These are phyloP conservation scores for Mucuna pruriens DNA, from an alignment of 306 rosid genomes.

Conservation along the genomic window DNA sequence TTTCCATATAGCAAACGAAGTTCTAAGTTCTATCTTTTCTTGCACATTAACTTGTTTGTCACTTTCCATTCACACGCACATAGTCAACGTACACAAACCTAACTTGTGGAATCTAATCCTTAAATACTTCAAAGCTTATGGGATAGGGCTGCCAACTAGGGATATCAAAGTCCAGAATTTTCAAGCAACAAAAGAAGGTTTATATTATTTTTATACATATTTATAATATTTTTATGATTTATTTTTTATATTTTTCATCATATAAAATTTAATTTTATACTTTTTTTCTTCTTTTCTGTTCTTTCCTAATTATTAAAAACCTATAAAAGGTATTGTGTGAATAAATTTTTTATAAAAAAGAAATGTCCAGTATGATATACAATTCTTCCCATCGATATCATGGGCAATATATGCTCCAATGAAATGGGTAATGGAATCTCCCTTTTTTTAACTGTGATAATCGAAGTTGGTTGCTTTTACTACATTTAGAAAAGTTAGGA, in stretches of 20 bases:
- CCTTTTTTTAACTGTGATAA: neutral
- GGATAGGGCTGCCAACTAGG: neutral
- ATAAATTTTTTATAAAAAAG: neutral
- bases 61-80: neutral
- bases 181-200: neutral
- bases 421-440: neutral
- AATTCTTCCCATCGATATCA: neutral
- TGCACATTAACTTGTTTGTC: conserved; percentile 2
- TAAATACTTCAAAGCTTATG: neutral
- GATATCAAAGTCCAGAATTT: conserved; percentile 6
- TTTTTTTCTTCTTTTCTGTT: neutral
- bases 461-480: conserved; percentile 29
- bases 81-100: conserved; percentile 17
- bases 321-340: neutral
- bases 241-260: too few relatives aligned
- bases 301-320: neutral
- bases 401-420: conserved; percentile 23
- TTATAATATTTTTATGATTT: neutral
- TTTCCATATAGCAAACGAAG: conserved; percentile 15
- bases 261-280: neutral
- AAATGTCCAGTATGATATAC: neutral
- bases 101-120: conserved; percentile 13
- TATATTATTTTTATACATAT: neutral
- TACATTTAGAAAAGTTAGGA: conserved; percentile 4
- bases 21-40: conserved; percentile 1